Percentiles rank a stretch among this genome's conserved stretches.
Conservation (phyloP, 2,329 filamentous ascomycete genomes). For the Parastagonospora avenae region DNA sequence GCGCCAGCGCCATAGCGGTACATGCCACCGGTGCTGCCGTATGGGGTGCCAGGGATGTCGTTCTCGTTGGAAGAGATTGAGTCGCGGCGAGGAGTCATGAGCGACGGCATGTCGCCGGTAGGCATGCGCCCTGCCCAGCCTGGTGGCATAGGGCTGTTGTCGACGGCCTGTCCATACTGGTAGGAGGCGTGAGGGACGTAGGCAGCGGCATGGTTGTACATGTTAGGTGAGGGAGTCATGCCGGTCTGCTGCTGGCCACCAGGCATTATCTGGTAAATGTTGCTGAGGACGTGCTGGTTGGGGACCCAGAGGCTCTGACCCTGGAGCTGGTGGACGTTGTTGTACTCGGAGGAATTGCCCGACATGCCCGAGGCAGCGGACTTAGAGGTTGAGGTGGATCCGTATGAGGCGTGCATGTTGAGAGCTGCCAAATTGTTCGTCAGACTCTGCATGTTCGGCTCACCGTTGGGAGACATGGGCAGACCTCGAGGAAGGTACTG, state of each 20-base stretch:
- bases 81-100: slow-evolving; percentile 58
- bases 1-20: slow-evolving; percentile 53
- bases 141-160: slow-evolving; percentile 53
- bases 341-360: slow-evolving; percentile 41
- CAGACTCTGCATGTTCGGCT: slow-evolving; percentile 39
- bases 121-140: slow-evolving; percentile 54
- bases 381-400: slow-evolving; percentile 39
- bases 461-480: slow-evolving; percentile 38
- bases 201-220: slow-evolving; percentile 53
- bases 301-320: slow-evolving; percentile 47
- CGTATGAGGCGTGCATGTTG: slow-evolving; percentile 43
- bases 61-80: slow-evolving; percentile 60
- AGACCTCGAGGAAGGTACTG: slow-evolving; percentile 45
- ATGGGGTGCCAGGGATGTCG: slow-evolving; percentile 57
- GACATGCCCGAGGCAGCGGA: slow-evolving; percentile 39
- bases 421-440: slow-evolving; percentile 44
- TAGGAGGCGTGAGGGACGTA: slow-evolving; percentile 52
- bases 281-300: slow-evolving; percentile 41
- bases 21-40: slow-evolving; percentile 46
- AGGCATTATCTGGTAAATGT: slow-evolving; percentile 44
- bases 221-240: slow-evolving; percentile 44
- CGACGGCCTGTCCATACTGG: slow-evolving; percentile 52
- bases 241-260: slow-evolving; percentile 37
- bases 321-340: slow-evolving; percentile 38
- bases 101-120: slow-evolving; percentile 54